Base-by-base conservation (phyloP, 2,329 filamentous ascomycete species). In the Coniella vitis region DNA sequence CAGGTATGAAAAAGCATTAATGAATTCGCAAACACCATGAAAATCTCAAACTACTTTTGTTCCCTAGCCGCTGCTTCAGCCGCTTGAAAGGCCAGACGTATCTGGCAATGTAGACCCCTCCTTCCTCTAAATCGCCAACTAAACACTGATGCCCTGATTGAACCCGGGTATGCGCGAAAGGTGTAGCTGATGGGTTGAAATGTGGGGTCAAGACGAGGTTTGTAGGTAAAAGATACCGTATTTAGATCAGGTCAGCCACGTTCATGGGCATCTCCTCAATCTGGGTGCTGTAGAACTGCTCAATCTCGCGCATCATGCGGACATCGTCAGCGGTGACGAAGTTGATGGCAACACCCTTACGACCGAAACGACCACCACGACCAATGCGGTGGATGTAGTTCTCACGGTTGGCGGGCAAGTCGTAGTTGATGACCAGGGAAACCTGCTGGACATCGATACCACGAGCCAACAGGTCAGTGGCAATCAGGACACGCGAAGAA, bases 211-310 rank as follows among this genome's bases (percentile, higher is more conserved):
- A 32, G 35, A 50, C 34, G 38, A 49, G 49, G 51, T 37, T 56
- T 39, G n/a, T n/a, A 19, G 41, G 41, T 22, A 19, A 13, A 29
- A 5, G 10, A 29, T 5, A 29, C 31, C 38, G 21, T 25, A 21
- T 45, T 22, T 51, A 48, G 41, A 76, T 76, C 22, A 82, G 72
- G 58, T 79, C 77, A 60, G 78, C 80, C 64, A 88, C 88, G 63
- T 96, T 96, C 90, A 96, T 96, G 16, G 90, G 90, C 90, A 96
- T 96, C 74, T 96, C 90, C 61, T 96, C 90, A 59, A 96, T 95
- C 72, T 96, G 90, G 40, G 90, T 95, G 95, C 84, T 89, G 55
- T 44, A 41, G 38, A 47, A 35, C 45, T 17, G 59, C 74, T 98
- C 93, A 62, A 98, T 98, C 66, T 98, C 93, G 58, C 93, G 83